phyloP scores from a whole-genome alignment of 495 filamentous ascomycete genomes.

The Clohesyomyces aquaticus region DNA sequence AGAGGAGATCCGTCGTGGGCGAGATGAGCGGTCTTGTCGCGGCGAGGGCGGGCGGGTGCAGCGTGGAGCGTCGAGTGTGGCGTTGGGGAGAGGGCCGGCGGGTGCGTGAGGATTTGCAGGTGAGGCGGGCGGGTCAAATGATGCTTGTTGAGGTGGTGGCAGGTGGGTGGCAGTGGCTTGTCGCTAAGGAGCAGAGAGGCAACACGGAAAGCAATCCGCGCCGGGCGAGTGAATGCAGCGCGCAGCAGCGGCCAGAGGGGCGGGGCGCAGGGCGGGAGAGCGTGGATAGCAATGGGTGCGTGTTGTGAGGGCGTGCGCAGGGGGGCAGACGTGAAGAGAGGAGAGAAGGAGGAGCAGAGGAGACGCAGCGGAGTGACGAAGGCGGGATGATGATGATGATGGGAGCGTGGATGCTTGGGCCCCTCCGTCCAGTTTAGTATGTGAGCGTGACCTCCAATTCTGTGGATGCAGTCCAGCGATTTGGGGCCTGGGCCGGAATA shows the following conservation, averaged over 20 bases:
- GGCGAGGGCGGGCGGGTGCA: conserved; percentile 4
- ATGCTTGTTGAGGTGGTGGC: conserved; percentile 24
- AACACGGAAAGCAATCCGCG: conserved; percentile 8
- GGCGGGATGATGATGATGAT: background rate
- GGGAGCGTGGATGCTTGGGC: background rate
- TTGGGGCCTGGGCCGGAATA: background rate
- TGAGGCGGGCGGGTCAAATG: conserved; percentile 27
- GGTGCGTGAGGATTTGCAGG: conserved; percentile 26
- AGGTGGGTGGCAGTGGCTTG: conserved; percentile 15
- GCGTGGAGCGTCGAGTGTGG: conserved; percentile 26
- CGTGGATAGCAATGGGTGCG: too few relatives aligned
- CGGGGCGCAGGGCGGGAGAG: background rate
- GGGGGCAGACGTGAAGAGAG: background rate
- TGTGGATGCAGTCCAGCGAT: conserved; percentile 2
- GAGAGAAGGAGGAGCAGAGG: background rate
- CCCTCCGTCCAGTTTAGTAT: background rate
- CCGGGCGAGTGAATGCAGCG: background rate
- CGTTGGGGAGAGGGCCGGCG: conserved; percentile 6
- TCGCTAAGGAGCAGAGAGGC: conserved; percentile 24
- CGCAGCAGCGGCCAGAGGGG: background rate
- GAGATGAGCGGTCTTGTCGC: conserved; percentile 17
- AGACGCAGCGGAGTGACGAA: background rate
- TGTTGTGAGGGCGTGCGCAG: background rate
- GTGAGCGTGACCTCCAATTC: conserved; percentile 8
- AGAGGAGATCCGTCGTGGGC: conserved; percentile 60